Conservation (phyloP, 1,284 basidiomycete genomes). For the Heterobasidion irregulare region DNA sequence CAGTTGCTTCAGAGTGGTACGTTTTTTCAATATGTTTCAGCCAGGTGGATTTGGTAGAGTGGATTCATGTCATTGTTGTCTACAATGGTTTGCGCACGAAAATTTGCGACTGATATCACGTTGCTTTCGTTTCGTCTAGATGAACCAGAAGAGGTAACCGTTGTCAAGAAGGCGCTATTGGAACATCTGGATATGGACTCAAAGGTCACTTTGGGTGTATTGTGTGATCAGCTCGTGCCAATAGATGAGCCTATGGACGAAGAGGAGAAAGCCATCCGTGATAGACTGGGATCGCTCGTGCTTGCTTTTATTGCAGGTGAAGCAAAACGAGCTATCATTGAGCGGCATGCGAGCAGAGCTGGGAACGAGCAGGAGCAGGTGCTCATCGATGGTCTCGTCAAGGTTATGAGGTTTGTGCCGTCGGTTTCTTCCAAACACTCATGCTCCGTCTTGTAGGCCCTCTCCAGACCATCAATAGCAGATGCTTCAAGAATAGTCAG, state of each 20-base stretch:
- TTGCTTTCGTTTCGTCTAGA: constrained; percentile 27
- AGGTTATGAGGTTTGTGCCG: constrained; percentile 26
- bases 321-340: constrained; percentile 38
- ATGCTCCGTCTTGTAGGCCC: constrained; percentile 29
- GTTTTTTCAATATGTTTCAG: constrained; percentile 16
- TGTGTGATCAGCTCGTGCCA: constrained; percentile 58
- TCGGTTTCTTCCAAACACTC: background rate
- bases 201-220: constrained; percentile 48
- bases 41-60: too few relatives aligned
- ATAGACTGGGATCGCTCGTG: constrained; percentile 48
- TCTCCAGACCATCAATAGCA: constrained; percentile 31
- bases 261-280: constrained; percentile 50
- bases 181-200: constrained; percentile 60
- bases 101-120: background rate
- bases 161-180: constrained; percentile 51
- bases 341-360: constrained; percentile 33
- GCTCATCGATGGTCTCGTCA: constrained; percentile 38
- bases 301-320: constrained; percentile 48
- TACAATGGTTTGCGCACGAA: background rate
- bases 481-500: constrained; percentile 43
- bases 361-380: constrained; percentile 38
- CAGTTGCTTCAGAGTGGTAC: constrained; percentile 68
- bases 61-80: background rate
- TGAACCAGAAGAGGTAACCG: constrained; percentile 52
- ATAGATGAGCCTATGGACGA: constrained; percentile 42